Evolutionary conservation across 441 rosid genomes (phyloP), one percentile per base, ranked within the genome.

Genomic region (Erodium chrysanthum): DNA sequence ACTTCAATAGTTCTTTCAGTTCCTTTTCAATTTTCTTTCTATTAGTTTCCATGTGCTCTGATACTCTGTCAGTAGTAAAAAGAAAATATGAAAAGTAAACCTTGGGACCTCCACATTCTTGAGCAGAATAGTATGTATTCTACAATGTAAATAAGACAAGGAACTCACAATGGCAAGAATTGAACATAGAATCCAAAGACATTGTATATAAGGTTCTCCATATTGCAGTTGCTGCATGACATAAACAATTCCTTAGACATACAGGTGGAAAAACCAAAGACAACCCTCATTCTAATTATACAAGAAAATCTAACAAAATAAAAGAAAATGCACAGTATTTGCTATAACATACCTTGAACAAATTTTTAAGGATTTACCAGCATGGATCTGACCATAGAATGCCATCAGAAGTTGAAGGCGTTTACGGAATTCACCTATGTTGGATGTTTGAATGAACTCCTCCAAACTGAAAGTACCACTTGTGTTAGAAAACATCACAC

Each of bases 371-470:
- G 76, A 82, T 77, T 80, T 71, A 75, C 91, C 92, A 62, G 76
- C 67, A 70, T 66, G 80, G 73, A 95, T 80, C 74, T 95, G 97
- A 78, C 90, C 87, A 75, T 87, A 83, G 78, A 94, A 88, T 64
- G 92, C 84, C 78, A 81, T 83, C 75, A 95, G 85, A 75, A 95
- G 96, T 73, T 88, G 92, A 70, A 95, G 91, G 40, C 99, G 96
- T 69, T 76, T 85, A 80, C 78, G 83, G 75, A 90, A 92, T 84
- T 95, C 99, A 71, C 97, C 97, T 66, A 90, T 61, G 76, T 89
- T 90, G 35, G 97, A 90, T 68, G 89, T 88, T 78, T 80, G 89
- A 65, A 95, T 76, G 73, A 95, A 90, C 79, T 87, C 96, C 79
- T 84, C 83, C 86, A 95, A 85, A 84, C 99, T 95, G 89, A 81